phyloP scores from a whole-genome alignment of 2,329 filamentous ascomycete species.

The Epichloe glyceriae region DNA sequence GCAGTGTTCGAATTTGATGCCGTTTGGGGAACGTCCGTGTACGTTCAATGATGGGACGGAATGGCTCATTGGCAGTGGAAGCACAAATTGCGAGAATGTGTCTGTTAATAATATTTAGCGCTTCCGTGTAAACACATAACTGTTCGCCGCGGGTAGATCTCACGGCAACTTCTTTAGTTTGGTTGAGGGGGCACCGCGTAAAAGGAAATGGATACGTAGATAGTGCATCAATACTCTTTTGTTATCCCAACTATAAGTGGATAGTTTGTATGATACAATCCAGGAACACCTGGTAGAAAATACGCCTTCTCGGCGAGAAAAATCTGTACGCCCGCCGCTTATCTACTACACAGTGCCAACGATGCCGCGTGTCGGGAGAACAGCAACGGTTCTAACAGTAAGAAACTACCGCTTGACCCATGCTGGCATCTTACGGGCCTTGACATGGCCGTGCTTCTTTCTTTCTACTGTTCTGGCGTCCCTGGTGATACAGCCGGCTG shows the following conservation, averaged over 20 bases:
- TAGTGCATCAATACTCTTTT: not conserved
- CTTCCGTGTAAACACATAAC: not conserved
- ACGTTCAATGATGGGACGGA: too few species aligned
- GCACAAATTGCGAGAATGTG: not conserved
- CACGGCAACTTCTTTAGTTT: not conserved
- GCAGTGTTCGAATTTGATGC: not conserved
- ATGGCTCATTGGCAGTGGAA: not conserved
- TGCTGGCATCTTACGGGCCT: slow-evolving; percentile 93
- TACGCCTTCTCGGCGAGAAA: not conserved
- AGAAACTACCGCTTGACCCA: slow-evolving; percentile 72
- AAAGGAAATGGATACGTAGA: not conserved
- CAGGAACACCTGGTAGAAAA: not conserved
- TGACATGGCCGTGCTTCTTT: slow-evolving; percentile 93
- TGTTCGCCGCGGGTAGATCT: not conserved
- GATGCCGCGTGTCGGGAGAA: not conserved
- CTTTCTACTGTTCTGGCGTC: slow-evolving; percentile 89
- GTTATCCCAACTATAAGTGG: not conserved
- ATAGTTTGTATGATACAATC: slow-evolving; percentile 1
- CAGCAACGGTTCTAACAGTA: not conserved
- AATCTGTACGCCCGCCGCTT: not conserved
- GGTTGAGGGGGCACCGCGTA: not conserved
- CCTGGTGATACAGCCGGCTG: slow-evolving; percentile 85
- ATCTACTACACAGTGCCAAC: not conserved
- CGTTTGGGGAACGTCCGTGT: not conserved
- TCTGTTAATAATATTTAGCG: not conserved